Conservation (phyloP, 2,329 filamentous ascomycete species). For the Fusarium odoratissimum region DNA sequence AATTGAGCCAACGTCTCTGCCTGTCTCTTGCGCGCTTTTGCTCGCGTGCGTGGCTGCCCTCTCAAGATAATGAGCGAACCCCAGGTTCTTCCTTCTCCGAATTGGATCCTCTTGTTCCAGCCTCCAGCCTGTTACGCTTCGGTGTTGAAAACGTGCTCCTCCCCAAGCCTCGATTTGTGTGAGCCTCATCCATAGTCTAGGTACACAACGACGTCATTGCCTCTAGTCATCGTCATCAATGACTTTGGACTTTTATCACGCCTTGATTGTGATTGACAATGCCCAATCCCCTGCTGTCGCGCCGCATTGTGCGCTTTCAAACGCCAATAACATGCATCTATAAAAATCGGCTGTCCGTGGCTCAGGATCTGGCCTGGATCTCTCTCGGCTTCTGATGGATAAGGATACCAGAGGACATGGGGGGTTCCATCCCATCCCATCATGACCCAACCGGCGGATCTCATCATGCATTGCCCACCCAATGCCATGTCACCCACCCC, state of each 20-base stretch:
- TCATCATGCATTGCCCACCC: slow-evolving; percentile 29
- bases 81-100: slow-evolving; percentile 28
- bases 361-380: slow-evolving; percentile 43
- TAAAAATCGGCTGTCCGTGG: neutral
- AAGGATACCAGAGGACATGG: slow-evolving; percentile 1
- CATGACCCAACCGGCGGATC: slow-evolving; percentile 12
- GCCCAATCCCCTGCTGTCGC: neutral
- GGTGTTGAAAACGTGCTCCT: slow-evolving; percentile 23
- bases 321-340: neutral
- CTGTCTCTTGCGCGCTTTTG: neutral
- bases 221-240: slow-evolving; percentile 7
- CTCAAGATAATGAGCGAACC: slow-evolving; percentile 6
- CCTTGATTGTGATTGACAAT: neutral
- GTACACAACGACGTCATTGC: slow-evolving; percentile 22
- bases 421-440: neutral
- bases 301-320: neutral
- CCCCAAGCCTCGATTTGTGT: slow-evolving; percentile 2
- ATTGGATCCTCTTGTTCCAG: neutral
- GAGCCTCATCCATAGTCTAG: neutral
- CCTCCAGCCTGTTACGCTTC: slow-evolving; percentile 15
- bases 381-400: slow-evolving; percentile 39
- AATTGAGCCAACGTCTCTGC: neutral
- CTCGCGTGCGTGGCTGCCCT: slow-evolving; percentile 29
- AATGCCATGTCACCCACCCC: slow-evolving; percentile 21
- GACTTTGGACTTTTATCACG: neutral